Conservation (phyloP, 768 basidiomycete genomes). For the Exsudoporus frostii region DNA sequence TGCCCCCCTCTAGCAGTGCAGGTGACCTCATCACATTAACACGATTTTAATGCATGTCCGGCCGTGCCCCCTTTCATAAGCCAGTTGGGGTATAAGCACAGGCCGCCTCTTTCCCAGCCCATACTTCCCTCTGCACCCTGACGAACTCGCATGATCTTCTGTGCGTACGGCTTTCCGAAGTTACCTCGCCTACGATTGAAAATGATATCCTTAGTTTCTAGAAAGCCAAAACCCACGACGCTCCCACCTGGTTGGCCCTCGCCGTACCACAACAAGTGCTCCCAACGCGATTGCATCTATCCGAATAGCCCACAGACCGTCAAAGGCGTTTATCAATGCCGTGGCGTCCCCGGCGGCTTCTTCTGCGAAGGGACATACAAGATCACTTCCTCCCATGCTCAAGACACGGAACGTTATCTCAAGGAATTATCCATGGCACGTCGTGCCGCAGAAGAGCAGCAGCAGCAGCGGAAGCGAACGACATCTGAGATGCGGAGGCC, state of each 20-base stretch:
- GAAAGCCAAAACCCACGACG: conserved; percentile 27
- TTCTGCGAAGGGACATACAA: conserved; percentile 36
- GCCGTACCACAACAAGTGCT: conserved; percentile 36
- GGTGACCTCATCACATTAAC: conserved; percentile 30
- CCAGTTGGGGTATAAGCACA: conserved; percentile 14
- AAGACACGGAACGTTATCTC: conserved; percentile 32
- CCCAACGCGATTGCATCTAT: conserved; percentile 30
- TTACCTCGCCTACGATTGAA: neutral
- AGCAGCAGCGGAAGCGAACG: conserved; percentile 30
- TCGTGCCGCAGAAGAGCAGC: conserved; percentile 27
- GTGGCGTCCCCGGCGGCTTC: conserved; percentile 34
- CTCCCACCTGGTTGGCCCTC: conserved; percentile 36
- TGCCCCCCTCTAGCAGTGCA: conserved; percentile 15
- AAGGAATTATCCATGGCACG: conserved; percentile 25
- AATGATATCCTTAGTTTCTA: conserved; percentile 20
- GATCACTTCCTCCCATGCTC: conserved; percentile 31
- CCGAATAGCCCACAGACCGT: conserved; percentile 30
- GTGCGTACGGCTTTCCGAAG: conserved; percentile 15
- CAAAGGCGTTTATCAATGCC: conserved; percentile 33
- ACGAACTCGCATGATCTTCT: conserved; percentile 27
- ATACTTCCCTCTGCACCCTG: conserved; percentile 5
- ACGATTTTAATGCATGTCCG: conserved; percentile 33
- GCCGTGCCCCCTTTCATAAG: conserved; percentile 29
- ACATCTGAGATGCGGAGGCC: conserved; percentile 25
- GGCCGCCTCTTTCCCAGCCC: neutral